Conservation (phyloP, 345 rosid genomes). For the Gossypium raimondii region DNA sequence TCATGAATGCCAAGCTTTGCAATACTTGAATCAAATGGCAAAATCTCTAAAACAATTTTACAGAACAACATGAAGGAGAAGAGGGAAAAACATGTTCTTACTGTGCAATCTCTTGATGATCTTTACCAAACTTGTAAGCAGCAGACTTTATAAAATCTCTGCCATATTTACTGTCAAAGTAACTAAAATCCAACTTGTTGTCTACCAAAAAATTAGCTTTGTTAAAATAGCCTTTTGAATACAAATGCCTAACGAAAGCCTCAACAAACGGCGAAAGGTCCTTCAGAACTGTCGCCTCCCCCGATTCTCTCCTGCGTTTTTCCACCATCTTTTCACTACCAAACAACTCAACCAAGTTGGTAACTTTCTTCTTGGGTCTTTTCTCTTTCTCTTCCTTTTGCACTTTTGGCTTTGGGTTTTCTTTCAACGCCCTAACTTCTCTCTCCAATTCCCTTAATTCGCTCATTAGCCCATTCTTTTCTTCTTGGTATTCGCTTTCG, state of each 20-base stretch:
- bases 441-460: conserved; percentile 43
- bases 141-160: conserved; percentile 55
- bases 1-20: no score
- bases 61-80: no score
- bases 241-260: conserved; percentile 49
- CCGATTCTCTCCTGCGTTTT: conserved; percentile 4
- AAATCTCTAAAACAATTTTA: no score
- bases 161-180: conserved; percentile 49
- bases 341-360: conserved; percentile 31
- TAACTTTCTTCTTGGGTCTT: conserved; percentile 16
- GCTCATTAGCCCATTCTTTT: conserved; percentile 26
- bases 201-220: conserved; percentile 55
- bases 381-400: background rate
- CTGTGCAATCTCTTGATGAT: conserved; percentile 76
- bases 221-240: conserved; percentile 52
- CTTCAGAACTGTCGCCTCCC: conserved; percentile 30
- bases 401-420: conserved; percentile 13
- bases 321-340: background rate
- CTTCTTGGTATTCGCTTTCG: conserved; percentile 17
- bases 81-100: conserved; percentile 24
- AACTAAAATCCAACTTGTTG: conserved; percentile 37
- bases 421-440: conserved; percentile 34
- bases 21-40: no score
- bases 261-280: conserved; percentile 51
- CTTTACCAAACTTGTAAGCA: conserved; percentile 50